Percentiles rank a stretch among this genome's conserved stretches.
These are phyloP conservation scores for Rubus idaeus DNA, from an alignment of 306 rosid species.

Conservation along the genomic window DNA sequence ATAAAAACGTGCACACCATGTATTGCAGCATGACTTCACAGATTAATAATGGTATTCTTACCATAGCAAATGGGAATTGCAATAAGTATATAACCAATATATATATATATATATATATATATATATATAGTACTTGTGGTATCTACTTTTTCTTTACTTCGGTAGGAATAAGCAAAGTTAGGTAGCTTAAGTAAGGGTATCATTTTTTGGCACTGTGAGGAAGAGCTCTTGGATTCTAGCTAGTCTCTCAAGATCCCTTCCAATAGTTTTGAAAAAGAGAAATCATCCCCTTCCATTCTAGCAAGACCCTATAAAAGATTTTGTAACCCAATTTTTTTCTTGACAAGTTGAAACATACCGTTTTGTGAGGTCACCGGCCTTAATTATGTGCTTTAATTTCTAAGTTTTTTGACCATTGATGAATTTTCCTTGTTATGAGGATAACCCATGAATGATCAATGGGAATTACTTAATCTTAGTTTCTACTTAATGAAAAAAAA, in stretches of 20 bases:
- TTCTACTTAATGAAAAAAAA: too few species aligned
- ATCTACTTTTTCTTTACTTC: neutral
- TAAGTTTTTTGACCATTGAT: neutral
- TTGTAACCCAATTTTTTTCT: too few species aligned
- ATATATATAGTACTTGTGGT: neutral
- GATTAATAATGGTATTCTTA: neutral
- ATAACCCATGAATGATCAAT: too few species aligned
- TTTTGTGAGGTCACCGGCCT: neutral
- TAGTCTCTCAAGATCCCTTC: neutral
- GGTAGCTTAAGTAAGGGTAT: neutral
- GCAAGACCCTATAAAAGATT: neutral
- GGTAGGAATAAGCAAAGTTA: neutral
- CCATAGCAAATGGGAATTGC: neutral
- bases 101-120: too few species aligned
- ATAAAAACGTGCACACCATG: slow-evolving; percentile 10
- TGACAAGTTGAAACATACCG: neutral
- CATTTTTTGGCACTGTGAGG: neutral
- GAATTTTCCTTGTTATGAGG: neutral
- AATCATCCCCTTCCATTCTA: neutral
- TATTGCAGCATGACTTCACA: neutral
- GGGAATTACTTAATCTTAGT: too few species aligned
- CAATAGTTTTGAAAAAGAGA: neutral
- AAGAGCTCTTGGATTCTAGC: neutral
- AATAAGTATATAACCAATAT: neutral
- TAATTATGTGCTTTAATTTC: too few species aligned